These are phyloP conservation scores for Psidium friedrichsthalianum DNA, from an alignment of 345 rosid genomes.

Conservation along the genomic window DNA sequence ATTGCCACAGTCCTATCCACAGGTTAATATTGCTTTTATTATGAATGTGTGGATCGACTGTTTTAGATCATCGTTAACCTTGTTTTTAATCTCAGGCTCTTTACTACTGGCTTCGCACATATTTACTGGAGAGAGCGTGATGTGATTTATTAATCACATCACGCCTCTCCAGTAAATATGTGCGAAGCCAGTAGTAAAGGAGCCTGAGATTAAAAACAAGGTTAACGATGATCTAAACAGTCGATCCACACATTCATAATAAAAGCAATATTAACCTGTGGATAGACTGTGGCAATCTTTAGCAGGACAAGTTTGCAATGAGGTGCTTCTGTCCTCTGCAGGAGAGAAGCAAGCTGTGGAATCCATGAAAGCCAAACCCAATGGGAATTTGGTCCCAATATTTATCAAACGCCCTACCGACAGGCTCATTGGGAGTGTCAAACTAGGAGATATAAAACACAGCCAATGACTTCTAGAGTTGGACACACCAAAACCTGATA, in stretches of 20 bases:
- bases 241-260: not conserved
- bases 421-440: constrained; percentile 83
- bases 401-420: constrained; percentile 93
- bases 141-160: constrained; percentile 97
- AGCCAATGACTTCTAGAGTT: constrained; percentile 94
- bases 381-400: constrained; percentile 83
- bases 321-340: constrained; percentile 97
- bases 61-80: not conserved
- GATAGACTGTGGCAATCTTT: constrained; percentile 81
- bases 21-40: constrained; percentile 27
- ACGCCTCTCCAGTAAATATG: constrained; percentile 95
- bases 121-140: constrained; percentile 97
- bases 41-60: not conserved
- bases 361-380: constrained; percentile 99
- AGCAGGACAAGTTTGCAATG: constrained; percentile 93
- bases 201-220: constrained; percentile 39
- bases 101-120: constrained; percentile 97
- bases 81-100: constrained; percentile 46
- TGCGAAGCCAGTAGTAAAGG: constrained; percentile 96
- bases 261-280: constrained; percentile 46
- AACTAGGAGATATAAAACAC: constrained; percentile 92
- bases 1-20: constrained; percentile 88
- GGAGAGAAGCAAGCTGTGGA: constrained; percentile 92
- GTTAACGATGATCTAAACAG: not conserved
- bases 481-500: constrained; percentile 83